Evolutionary conservation across 2,329 filamentous ascomycete genomes (phyloP).

Genomic region (Colletotrichum sp.): DNA sequence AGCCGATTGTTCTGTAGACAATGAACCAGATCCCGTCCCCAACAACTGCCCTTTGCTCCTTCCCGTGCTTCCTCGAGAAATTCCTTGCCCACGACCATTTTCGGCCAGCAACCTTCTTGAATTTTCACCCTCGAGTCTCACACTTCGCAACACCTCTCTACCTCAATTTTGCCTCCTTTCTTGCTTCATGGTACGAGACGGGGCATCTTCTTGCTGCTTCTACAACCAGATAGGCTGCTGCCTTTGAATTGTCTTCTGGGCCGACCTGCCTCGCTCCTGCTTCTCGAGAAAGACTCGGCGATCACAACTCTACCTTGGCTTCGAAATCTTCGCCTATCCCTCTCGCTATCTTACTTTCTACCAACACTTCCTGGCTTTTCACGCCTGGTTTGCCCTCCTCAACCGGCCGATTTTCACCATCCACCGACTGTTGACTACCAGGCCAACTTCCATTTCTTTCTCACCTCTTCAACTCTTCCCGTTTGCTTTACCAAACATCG

Average conservation of each 20-base stretch:
- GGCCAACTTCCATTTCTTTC: no score
- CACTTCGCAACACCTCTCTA: neutral
- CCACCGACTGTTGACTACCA: no score
- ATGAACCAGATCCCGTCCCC: no score
- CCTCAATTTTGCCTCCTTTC: accelerated
- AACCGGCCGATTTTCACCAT: no score
- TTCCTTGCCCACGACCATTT: no score
- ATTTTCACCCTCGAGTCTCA: neutral
- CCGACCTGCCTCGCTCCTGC: neutral
- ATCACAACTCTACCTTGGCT: accelerated
- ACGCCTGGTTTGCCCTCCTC: no score
- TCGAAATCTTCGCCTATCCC: accelerated
- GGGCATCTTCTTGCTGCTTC: accelerated
- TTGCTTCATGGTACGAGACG: accelerated
- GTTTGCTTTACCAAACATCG: no score
- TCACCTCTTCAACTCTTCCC: no score
- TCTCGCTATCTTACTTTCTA: accelerated
- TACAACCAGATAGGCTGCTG: accelerated
- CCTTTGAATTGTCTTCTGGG: no score
- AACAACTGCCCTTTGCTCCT: neutral
- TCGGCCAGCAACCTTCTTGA: neutral
- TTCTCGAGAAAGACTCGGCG: neutral
- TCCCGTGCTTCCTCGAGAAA: neutral
- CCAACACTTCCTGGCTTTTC: neutral
- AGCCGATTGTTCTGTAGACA: no score